Conservation (phyloP, 2,329 filamentous ascomycete species). For the Lojkania enalia region DNA sequence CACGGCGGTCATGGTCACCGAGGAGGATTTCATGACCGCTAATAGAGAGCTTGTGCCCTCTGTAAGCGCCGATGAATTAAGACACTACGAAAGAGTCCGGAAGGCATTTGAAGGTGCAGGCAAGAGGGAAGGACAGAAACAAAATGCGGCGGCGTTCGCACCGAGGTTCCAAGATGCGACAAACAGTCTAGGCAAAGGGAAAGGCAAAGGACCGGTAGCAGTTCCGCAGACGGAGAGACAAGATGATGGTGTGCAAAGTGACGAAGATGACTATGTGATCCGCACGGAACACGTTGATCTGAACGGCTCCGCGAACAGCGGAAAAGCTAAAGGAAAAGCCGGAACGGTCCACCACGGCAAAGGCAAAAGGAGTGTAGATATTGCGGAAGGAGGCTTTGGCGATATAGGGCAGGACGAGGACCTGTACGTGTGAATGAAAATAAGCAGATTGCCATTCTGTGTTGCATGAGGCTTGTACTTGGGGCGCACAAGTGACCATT, state of each 20-base stretch:
- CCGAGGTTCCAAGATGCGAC: constrained; percentile 1
- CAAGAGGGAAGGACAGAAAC: constrained; percentile 52
- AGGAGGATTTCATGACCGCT: constrained; percentile 83
- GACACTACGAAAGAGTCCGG: constrained; percentile 86
- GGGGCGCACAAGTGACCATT: no score
- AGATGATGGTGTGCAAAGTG: constrained; percentile 16
- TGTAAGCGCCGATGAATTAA: constrained; percentile 88
- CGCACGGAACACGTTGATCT: constrained; percentile 44
- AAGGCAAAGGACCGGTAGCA: constrained; percentile 20
- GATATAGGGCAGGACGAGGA: constrained; percentile 47
- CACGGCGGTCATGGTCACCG: constrained; percentile 82
- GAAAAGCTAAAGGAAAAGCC: constrained; percentile 26
- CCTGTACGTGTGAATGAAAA: constrained; percentile 47
- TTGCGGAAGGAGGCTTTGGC: constrained; percentile 44
- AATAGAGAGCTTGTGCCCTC: constrained; percentile 86
- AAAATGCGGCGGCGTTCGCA: constrained; percentile 16
- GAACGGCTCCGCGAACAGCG: constrained; percentile 26
- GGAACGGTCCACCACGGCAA: constrained; percentile 42
- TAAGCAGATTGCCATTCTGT: no score
- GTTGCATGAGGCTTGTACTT: no score
- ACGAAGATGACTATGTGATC: constrained; percentile 49
- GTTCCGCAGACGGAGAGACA: background rate
- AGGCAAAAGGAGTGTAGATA: constrained; percentile 39
- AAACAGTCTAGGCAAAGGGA: constrained; percentile 33
- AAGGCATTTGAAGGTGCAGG: constrained; percentile 74